Percentiles rank a stretch among this genome's conserved stretches.
Evolutionary conservation across 495 filamentous ascomycete species (phyloP).

Genomic region (Penicillium odoratum): DNA sequence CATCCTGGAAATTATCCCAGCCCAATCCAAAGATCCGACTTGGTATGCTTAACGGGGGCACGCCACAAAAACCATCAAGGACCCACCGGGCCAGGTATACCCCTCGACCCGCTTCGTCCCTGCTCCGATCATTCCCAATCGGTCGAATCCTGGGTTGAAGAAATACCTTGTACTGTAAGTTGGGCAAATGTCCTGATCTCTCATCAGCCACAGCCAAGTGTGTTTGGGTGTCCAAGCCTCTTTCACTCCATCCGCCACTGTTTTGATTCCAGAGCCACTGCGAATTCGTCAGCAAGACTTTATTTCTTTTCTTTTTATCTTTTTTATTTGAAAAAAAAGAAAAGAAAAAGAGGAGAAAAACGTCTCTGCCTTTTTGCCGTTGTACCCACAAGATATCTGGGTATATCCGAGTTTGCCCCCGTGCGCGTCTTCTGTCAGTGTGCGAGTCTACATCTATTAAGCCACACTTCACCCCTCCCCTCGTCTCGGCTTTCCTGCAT

Average conservation of each 20-base stretch:
- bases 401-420: slow-evolving; percentile 4
- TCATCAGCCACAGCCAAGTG: slow-evolving; percentile 1
- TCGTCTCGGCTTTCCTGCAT: neutral
- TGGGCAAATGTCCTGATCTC: neutral
- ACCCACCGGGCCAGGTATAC: slow-evolving; percentile 1
- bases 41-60: neutral
- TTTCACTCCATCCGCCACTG: slow-evolving; percentile 4
- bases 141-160: neutral
- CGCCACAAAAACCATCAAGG: slow-evolving; percentile 6
- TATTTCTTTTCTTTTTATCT: neutral
- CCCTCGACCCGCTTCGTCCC: slow-evolving; percentile 2
- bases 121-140: slow-evolving; percentile 6
- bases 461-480: neutral
- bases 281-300: neutral
- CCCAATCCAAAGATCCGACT: neutral
- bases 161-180: neutral
- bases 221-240: neutral
- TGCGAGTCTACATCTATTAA: neutral
- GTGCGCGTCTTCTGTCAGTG: neutral
- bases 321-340: neutral
- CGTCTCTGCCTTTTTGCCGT: neutral
- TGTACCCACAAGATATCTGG: neutral
- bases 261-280: slow-evolving; percentile 1
- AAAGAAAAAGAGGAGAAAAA: neutral
- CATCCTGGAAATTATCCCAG: neutral